Percentiles rank a stretch among this genome's conserved stretches.
phyloP scores from a whole-genome alignment of 164 flowering plant genomes.

The Annona squamosa region DNA sequence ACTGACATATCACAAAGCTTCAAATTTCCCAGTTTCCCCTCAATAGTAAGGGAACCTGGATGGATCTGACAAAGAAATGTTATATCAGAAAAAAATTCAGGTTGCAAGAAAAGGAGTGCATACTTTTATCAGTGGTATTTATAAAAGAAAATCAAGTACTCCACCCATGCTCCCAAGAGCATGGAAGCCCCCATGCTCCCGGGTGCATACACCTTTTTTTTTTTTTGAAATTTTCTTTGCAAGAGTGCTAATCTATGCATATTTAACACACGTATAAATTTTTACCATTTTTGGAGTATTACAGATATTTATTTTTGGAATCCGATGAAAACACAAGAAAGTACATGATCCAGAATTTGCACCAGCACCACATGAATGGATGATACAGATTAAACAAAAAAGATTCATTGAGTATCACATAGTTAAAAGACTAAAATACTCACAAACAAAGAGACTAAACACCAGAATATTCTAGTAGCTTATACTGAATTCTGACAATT shows the following conservation, averaged over 20 bases:
- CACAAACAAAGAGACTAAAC: not conserved
- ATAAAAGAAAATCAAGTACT: not conserved
- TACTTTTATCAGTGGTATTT: not conserved
- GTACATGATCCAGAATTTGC: too few relatives aligned
- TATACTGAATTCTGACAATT: too few relatives aligned
- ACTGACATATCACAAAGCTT: slow-evolving; percentile 80
- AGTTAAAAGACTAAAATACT: not conserved
- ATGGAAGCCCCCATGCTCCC: not conserved
- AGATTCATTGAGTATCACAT: not conserved
- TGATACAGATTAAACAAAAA: not conserved
- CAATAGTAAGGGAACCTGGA: slow-evolving; percentile 84
- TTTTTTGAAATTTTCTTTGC: not conserved
- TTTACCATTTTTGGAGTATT: not conserved
- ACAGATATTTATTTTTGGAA: too few relatives aligned
- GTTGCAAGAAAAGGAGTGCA: not conserved
- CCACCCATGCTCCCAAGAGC: not conserved
- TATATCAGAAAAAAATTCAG: not conserved
- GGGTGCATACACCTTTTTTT: not conserved
- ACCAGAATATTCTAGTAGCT: not conserved
- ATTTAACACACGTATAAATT: not conserved
- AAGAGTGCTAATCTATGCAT: not conserved
- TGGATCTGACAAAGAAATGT: slow-evolving; percentile 48
- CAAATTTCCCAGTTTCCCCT: slow-evolving; percentile 86
- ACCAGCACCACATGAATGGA: too few relatives aligned
- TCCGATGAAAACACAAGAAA: too few relatives aligned